Evolutionary conservation across 345 rosid genomes (phyloP).

Genomic region (Arabidopsis arenosa): DNA sequence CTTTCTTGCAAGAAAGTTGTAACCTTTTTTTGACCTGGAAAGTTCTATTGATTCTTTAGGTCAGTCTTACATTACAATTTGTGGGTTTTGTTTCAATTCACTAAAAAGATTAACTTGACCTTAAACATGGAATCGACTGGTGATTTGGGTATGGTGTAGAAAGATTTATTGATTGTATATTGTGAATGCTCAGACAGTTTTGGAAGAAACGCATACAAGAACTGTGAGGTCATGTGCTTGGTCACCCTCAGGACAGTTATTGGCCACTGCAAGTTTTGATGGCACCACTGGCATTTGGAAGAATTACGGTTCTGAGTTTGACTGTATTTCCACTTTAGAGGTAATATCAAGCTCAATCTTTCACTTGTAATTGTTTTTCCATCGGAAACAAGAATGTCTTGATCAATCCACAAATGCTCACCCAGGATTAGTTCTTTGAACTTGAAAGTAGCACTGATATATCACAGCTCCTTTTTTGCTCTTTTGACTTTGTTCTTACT

Average conservation of each 20-base stretch:
- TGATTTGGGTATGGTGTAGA: background rate
- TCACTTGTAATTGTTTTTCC: no score
- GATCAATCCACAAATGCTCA: no score
- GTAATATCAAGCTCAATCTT: conserved; percentile 43
- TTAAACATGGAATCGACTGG: background rate
- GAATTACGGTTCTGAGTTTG: conserved; percentile 76
- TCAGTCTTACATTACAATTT: background rate
- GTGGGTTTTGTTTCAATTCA: conserved; percentile 9
- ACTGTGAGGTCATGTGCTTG: conserved; percentile 92
- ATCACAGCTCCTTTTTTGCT: background rate
- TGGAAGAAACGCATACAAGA: conserved; percentile 88
- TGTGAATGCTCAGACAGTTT: conserved; percentile 40
- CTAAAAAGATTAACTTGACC: background rate
- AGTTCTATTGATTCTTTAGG: conserved; percentile 4
- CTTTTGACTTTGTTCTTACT: conserved; percentile 1
- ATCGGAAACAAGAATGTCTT: no score
- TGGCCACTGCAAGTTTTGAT: conserved; percentile 94
- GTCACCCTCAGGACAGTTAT: conserved; percentile 78
- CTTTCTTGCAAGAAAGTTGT: background rate
- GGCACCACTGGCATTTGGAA: conserved; percentile 94
- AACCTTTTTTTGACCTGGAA: background rate
- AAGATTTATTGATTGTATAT: conserved; percentile 15
- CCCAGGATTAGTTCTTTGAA: background rate
- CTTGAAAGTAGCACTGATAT: background rate
- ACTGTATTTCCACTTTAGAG: conserved; percentile 83